Base-by-base conservation (phyloP, 495 filamentous ascomycete genomes). In the Cercophora scortea region DNA sequence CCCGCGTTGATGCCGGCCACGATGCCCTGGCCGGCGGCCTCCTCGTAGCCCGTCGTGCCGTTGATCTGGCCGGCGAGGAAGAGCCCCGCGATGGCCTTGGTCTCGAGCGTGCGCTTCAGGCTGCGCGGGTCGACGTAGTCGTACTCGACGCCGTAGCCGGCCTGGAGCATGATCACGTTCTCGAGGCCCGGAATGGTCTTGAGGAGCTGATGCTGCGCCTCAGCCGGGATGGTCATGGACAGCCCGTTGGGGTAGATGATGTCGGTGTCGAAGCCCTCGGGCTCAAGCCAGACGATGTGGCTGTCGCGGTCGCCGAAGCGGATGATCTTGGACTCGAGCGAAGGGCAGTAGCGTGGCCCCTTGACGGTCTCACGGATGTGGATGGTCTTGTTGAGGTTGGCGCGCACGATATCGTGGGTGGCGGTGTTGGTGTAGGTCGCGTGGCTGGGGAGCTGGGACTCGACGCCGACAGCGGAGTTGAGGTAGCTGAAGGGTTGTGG, bases 31-130 rank as follows among this genome's bases (percentile, higher is more conserved):
- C 87, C 90, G 0, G 93, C 89, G 2, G 93, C 93, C 71, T 98
- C 93, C 70, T 98, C 93, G 69, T 98, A 98, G 3, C 93, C 93
- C 0, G 93, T 98, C 0, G 93, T 98, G 41, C 93, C 93, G 71
- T 98, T 98, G 67, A 98, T 96, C 64, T 98, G 93, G 13, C 93
- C 93, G 2, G 93, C 93, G 15, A 98, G 79, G 71, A 87, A 98
- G 8, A 98, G 80, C 34, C 93, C 93, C 34, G 74, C 74, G 53
- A 98, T 95, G 19, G 87, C 71, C 68, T 98, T 98, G 6, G 93
- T 97, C 63, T 98, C 94, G 8, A 98, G 81, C 0, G 93, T 90
- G 17, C 87, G 81, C 55, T 83, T 84, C 8, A 98, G 75, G 61
- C 83, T 86, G 49, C 93, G 87, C 8, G 93, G 94, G 65, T 98